These are phyloP conservation scores for Ceratocystis lukuohia DNA, from an alignment of 2,329 filamentous ascomycete species.

Conservation along the genomic window DNA sequence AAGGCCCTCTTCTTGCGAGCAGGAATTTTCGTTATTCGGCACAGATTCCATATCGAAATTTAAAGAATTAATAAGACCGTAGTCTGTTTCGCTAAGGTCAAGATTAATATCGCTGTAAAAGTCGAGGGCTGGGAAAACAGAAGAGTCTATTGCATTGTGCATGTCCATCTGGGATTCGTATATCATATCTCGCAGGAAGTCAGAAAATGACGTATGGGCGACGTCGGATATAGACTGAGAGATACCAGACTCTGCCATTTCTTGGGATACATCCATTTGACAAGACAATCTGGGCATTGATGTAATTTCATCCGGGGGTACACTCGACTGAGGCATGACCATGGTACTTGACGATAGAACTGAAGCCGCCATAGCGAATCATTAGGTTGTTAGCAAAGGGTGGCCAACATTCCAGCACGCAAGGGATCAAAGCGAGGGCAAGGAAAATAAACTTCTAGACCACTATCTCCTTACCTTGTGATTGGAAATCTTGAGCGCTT, in stretches of 20 bases:
- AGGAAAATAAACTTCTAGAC: not conserved
- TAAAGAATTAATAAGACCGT: conserved; percentile 33
- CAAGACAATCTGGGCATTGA: not conserved
- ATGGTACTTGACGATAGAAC: not conserved
- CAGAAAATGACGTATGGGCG: conserved; percentile 32
- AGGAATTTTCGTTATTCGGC: conserved; percentile 16
- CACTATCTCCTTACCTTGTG: not conserved
- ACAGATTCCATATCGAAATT: conserved; percentile 12
- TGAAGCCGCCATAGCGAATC: not conserved
- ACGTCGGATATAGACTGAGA: not conserved
- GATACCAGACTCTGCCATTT: not conserved
- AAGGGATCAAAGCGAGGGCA: not conserved
- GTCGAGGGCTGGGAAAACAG: conserved; percentile 34
- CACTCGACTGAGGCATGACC: not conserved
- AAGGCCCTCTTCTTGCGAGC: conserved; percentile 34
- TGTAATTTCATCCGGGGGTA: not conserved
- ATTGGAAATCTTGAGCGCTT: not conserved
- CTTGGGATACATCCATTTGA: not conserved
- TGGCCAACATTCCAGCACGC: not conserved
- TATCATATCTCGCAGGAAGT: conserved; percentile 39
- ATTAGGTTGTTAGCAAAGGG: not conserved
- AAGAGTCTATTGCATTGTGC: conserved; percentile 27
- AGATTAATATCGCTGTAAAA: conserved; percentile 38
- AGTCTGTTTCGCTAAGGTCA: conserved; percentile 40
- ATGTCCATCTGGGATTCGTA: conserved; percentile 33